phyloP scores from a whole-genome alignment of 148 eudicot genomes.

The Camellia granthamiana region DNA sequence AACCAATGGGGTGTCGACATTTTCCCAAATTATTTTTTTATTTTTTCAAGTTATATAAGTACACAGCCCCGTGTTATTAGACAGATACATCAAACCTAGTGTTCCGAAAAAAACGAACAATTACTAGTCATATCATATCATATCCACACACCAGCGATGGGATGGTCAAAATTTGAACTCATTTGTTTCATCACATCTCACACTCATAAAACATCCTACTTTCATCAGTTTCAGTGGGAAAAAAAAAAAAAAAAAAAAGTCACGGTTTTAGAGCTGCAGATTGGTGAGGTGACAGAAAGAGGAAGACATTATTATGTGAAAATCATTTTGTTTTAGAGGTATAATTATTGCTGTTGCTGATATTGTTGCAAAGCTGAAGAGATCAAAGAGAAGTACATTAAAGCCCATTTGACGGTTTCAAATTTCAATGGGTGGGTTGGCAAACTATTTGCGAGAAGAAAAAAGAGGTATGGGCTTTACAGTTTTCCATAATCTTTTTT shows the following conservation, averaged over 20 bases:
- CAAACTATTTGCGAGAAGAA: constrained; percentile 7
- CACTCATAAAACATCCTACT: not conserved
- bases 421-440: not conserved
- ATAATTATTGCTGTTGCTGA: not conserved
- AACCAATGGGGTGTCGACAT: too few relatives aligned
- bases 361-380: not conserved
- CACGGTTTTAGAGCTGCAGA: not conserved
- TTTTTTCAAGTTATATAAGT: too few relatives aligned
- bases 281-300: too few relatives aligned
- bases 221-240: not conserved
- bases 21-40: too few relatives aligned
- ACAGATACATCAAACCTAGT: too few relatives aligned
- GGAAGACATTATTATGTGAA: not conserved
- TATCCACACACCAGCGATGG: too few relatives aligned
- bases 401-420: not conserved
- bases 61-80: too few relatives aligned
- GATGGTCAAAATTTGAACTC: too few relatives aligned
- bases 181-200: not conserved
- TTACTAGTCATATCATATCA: too few relatives aligned
- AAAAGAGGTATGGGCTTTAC: constrained; percentile 17
- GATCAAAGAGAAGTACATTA: not conserved
- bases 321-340: not conserved
- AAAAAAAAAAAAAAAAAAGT: too few relatives aligned
- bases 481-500: not conserved
- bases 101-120: too few relatives aligned